phyloP scores from a whole-genome alignment of 371 early-diverging fungal genomes.

The Mortierella sp. region DNA sequence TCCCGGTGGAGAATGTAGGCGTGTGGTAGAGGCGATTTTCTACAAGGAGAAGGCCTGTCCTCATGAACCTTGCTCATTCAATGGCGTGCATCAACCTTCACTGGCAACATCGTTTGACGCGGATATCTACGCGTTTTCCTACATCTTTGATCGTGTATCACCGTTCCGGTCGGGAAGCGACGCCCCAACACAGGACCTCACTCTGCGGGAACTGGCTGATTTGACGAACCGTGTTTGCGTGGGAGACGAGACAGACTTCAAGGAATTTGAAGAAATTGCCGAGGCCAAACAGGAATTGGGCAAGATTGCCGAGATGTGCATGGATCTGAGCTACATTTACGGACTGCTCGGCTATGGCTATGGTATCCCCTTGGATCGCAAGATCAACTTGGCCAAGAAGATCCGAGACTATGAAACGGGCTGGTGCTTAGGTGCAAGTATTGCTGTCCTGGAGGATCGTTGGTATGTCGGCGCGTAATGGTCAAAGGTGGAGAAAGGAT shows the following conservation, averaged over 20 bases:
- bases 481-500: too few relatives aligned
- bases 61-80: constrained; percentile 83
- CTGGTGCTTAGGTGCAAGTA: constrained; percentile 95
- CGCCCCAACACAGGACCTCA: constrained; percentile 61
- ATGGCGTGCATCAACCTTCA: constrained; percentile 92
- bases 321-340: constrained; percentile 90
- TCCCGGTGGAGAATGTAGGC: constrained; percentile 64
- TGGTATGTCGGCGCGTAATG: constrained; percentile 32
- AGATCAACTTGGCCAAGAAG: constrained; percentile 87
- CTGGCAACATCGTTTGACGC: constrained; percentile 73
- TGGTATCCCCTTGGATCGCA: constrained; percentile 77
- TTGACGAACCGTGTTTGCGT: constrained; percentile 75
- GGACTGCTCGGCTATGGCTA: constrained; percentile 85
- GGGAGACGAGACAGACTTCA: constrained; percentile 59
- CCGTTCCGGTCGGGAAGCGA: constrained; percentile 74
- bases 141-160: constrained; percentile 89
- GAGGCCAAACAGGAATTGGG: constrained; percentile 57
- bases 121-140: constrained; percentile 94
- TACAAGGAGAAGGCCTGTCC: constrained; percentile 69
- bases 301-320: constrained; percentile 79
- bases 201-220: constrained; percentile 70
- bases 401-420: constrained; percentile 93
- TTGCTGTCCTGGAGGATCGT: constrained; percentile 76
- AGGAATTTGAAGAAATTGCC: constrained; percentile 30
- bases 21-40: constrained; percentile 65